These are phyloP conservation scores for Butyriboletus regius DNA, from an alignment of 1,284 basidiomycete genomes.

Conservation along the genomic window DNA sequence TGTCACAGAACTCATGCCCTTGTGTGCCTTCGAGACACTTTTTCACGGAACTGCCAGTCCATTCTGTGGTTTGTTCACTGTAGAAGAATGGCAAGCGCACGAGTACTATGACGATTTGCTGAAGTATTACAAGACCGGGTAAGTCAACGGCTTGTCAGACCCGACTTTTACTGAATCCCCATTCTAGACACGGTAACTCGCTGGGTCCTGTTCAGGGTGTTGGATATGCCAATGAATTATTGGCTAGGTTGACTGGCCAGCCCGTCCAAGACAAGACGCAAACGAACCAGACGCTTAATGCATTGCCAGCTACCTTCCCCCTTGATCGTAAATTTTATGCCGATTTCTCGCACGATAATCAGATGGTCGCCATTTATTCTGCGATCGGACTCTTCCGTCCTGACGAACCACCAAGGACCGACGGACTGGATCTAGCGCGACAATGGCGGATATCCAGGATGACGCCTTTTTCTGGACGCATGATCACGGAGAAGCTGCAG, in stretches of 20 bases:
- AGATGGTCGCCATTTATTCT: conserved; percentile 69
- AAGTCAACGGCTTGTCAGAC: conserved; percentile 1
- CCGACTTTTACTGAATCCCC: background rate
- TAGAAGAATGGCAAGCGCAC: conserved; percentile 54
- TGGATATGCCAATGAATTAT: conserved; percentile 78
- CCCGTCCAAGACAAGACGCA: conserved; percentile 65
- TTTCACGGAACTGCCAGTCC: conserved; percentile 49
- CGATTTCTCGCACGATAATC: conserved; percentile 79
- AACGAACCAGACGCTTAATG: conserved; percentile 72
- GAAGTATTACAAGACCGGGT: conserved; percentile 74
- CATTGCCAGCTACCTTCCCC: conserved; percentile 63
- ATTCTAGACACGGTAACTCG: conserved; percentile 52
- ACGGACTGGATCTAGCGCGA: conserved; percentile 36
- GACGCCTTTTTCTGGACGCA: conserved; percentile 58
- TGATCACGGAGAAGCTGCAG: conserved; percentile 55
- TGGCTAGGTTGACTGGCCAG: conserved; percentile 66
- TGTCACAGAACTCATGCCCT: conserved; percentile 54
- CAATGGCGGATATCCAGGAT: conserved; percentile 56
- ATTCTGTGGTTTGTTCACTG: conserved; percentile 66
- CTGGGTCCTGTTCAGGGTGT: conserved; percentile 71
- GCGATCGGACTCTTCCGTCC: conserved; percentile 64
- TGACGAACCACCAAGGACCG: conserved; percentile 40
- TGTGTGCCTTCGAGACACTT: conserved; percentile 77
- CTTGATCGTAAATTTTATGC: conserved; percentile 57
- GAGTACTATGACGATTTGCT: conserved; percentile 69